Percentiles rank a stretch among this genome's conserved stretches.
Evolutionary conservation across 345 rosid species (phyloP).

Genomic region (Populus alba): DNA sequence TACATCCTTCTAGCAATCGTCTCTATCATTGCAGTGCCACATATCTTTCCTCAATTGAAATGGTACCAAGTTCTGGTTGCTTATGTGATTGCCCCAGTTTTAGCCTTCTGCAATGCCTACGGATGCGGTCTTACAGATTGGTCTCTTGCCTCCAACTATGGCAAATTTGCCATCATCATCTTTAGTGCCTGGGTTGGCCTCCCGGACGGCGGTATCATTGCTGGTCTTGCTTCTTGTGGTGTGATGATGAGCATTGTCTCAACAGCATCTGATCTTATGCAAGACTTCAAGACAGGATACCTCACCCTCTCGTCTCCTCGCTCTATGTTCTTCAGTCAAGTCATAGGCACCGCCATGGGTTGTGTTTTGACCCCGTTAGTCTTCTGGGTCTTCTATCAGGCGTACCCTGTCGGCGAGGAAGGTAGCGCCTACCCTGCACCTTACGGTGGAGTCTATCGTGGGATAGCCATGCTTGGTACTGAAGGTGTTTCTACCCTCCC

Average conservation of each 20-base stretch:
- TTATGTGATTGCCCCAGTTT: constrained; percentile 64
- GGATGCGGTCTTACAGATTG: constrained; percentile 88
- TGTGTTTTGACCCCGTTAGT: constrained; percentile 64
- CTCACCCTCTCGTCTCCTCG: constrained; percentile 84
- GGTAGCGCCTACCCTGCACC: constrained; percentile 75
- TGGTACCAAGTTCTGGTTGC: constrained; percentile 75
- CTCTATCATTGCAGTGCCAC: constrained; percentile 55
- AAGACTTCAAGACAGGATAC: constrained; percentile 92
- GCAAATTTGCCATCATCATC: constrained; percentile 70
- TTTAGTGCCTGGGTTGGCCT: constrained; percentile 82
- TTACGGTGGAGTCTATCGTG: constrained; percentile 59
- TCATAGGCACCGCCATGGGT: constrained; percentile 70
- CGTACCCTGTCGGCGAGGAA: constrained; percentile 72
- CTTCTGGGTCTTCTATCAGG: constrained; percentile 80
- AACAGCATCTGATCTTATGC: constrained; percentile 86
- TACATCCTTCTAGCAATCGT: constrained; percentile 51
- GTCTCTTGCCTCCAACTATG: constrained; percentile 89
- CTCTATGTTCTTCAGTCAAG: constrained; percentile 83
- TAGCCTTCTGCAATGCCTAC: constrained; percentile 87
- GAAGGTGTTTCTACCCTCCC: constrained; percentile 70
- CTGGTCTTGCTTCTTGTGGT: constrained; percentile 81
- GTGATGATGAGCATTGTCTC: constrained; percentile 99
- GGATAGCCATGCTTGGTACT: constrained; percentile 73
- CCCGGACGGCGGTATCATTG: constrained; percentile 60
- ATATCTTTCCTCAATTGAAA: constrained; percentile 63